Percentiles rank a stretch among this genome's conserved stretches.
Conservation (phyloP, 2,329 filamentous ascomycete species). For the Sporothrix euskadiensis region DNA sequence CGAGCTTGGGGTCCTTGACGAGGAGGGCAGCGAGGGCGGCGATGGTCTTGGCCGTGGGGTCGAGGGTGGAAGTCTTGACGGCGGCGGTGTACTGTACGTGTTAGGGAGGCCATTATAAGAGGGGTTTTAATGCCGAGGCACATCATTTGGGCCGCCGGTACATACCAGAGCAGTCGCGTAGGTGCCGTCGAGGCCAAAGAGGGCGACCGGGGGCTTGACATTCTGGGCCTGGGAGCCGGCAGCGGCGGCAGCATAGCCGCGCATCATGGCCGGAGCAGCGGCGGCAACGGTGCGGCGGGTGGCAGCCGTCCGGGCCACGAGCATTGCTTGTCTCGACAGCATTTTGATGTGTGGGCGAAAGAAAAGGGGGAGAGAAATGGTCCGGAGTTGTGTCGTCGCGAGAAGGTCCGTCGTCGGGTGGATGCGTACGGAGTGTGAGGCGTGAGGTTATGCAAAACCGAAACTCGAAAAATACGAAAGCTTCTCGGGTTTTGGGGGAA, state of each 20-base stretch:
- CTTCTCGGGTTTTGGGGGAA: constrained; percentile 37
- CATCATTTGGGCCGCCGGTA: neutral
- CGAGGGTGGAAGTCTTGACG: constrained; percentile 81
- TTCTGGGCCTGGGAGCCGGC: constrained; percentile 48
- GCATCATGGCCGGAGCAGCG: constrained; percentile 73
- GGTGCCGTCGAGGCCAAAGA: constrained; percentile 96
- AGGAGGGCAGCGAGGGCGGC: constrained; percentile 68
- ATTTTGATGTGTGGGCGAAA: constrained; percentile 45
- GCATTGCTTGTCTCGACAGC: constrained; percentile 59
- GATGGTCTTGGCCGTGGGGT: constrained; percentile 80
- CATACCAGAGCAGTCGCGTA: constrained; percentile 98
- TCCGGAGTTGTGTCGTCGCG: neutral
- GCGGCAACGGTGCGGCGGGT: constrained; percentile 57
- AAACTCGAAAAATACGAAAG: constrained; percentile 29
- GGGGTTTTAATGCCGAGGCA: neutral
- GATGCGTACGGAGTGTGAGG: constrained; percentile 30
- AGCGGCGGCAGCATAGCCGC: constrained; percentile 76
- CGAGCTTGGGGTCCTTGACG: constrained; percentile 81
- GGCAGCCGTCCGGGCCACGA: constrained; percentile 57
- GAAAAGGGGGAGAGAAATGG: neutral
- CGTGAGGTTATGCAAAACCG: constrained; percentile 21
- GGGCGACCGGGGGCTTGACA: constrained; percentile 79
- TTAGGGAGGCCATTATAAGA: neutral
- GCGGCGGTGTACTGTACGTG: constrained; percentile 84
- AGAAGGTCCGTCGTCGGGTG: constrained; percentile 7